A percentile compares a stretch with the other conserved stretches of the same genome.
phyloP scores from a whole-genome alignment of 352 stramenopile genomes.

The Globisporangium paroecandrum region DNA sequence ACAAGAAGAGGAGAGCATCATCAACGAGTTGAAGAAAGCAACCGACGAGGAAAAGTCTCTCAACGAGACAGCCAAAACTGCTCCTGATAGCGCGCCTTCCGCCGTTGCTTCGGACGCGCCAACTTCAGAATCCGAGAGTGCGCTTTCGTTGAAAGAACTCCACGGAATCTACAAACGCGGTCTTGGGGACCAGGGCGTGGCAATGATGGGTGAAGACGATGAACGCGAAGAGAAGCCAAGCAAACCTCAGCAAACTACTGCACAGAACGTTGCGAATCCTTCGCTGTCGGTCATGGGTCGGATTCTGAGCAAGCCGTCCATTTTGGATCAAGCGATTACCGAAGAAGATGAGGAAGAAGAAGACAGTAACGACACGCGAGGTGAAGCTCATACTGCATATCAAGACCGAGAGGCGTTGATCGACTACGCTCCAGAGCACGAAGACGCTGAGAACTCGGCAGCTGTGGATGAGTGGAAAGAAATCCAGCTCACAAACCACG shows the following conservation, averaged over 20 bases:
- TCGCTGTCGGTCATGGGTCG: conserved; percentile 38
- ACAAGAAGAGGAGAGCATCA: conserved; percentile 35
- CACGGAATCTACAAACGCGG: conserved; percentile 82
- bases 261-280: neutral
- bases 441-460: conserved; percentile 6
- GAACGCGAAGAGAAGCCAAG: conserved; percentile 8
- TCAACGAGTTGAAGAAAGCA: conserved; percentile 40
- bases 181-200: conserved; percentile 65
- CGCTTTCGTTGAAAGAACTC: conserved; percentile 58
- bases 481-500: conserved; percentile 32
- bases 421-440: conserved; percentile 8
- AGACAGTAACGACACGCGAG: conserved; percentile 22
- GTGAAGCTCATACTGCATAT: neutral
- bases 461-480: conserved; percentile 54
- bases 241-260: neutral
- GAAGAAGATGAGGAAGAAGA: conserved; percentile 30
- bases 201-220: conserved; percentile 37
- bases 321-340: conserved; percentile 35
- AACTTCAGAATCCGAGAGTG: conserved; percentile 15
- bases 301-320: conserved; percentile 38
- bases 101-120: neutral
- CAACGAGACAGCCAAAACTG: neutral
- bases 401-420: conserved; percentile 14
- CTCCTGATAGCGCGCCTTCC: neutral
- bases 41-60: conserved; percentile 36